These are phyloP conservation scores for Moniliella sp. DNA, from an alignment of 1,284 basidiomycete genomes.

Conservation along the genomic window DNA sequence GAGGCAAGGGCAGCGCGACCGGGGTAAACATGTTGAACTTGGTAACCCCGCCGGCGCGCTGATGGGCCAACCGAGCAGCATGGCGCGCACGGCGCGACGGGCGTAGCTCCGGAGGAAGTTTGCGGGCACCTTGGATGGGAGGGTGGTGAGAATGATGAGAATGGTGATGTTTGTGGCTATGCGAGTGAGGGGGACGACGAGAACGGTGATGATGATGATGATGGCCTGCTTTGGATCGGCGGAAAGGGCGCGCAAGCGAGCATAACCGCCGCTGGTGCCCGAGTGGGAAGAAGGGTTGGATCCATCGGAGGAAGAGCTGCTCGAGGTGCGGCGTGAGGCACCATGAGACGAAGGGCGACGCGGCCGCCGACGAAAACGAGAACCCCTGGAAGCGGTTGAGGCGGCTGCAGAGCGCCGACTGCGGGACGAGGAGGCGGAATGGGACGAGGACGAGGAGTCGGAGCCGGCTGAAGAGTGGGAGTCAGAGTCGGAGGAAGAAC, in stretches of 20 bases:
- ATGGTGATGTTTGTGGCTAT: conserved; percentile 1
- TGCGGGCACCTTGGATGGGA: not conserved
- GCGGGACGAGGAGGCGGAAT: conserved; percentile 1
- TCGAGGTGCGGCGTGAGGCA: not conserved
- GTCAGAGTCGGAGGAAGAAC: conserved; percentile 1
- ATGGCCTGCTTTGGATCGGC: not conserved
- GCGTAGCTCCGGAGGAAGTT: conserved; percentile 8
- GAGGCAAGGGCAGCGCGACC: conserved; percentile 10
- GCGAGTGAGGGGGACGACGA: not conserved
- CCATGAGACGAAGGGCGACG: not conserved
- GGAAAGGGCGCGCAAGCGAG: not conserved
- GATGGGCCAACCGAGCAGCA: conserved; percentile 19
- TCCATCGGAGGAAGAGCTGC: not conserved
- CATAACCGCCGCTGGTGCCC: not conserved
- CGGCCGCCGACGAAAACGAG: not conserved
- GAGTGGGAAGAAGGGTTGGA: not conserved
- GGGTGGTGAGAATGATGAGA: not conserved
- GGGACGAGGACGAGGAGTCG: conserved; percentile 6
- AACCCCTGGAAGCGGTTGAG: not conserved
- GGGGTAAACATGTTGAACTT: conserved; percentile 28
- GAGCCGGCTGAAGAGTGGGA: not conserved
- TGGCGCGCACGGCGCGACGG: conserved; percentile 21
- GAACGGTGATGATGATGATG: not conserved
- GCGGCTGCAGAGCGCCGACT: conserved; percentile 2
- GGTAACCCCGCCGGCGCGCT: conserved; percentile 26